Base-by-base conservation (phyloP, 192 early-diverging fungal species). In the Gaertneriomyces sp. region DNA sequence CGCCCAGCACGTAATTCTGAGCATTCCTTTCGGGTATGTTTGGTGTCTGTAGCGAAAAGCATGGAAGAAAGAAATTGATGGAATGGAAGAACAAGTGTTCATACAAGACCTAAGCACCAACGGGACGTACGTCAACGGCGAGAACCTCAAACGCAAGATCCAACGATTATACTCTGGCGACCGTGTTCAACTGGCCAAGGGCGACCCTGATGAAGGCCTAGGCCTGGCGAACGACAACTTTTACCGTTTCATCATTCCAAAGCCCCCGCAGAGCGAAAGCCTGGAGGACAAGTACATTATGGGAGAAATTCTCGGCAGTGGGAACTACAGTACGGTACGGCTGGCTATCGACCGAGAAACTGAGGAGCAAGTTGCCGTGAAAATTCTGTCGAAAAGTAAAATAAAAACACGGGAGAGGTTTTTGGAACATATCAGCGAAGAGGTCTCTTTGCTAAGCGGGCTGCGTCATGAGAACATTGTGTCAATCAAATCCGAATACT, bases 261-360 rank as follows among this genome's bases (percentile, higher is more conserved):
- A 68, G 12, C n/a, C 10, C 11, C 17, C 11, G 2, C 19, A 42
- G 65, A 12, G n/a, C 25, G 10, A 74, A 43, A 47, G 70, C 7
- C 45, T 76, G 5, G 60, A 69, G 9, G 60, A 75, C 12, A 61
- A 53, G 14, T 76, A 64, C 44, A 40, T 39, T 6, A 45, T 76
- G 8, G 55, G 17, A 8, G 33, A 63, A 41, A 41, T 47, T 0
- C 53, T 76, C 0, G 74, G 74, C 42, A 72, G 63, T 25, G 90
- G 90, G 19, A 85, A 87, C 25, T 92, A 89, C 76, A 88, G 89
- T 6, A 79, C 85, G 53, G 88, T 92, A 45, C 66, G 79, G 33
- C 72, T 82, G 40, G 90, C 79, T 3, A 65, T 81, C 41, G 72
- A 84, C 38, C 81, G 84, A 49, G 74, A 78, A 43, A 82, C 87